Base-by-base conservation (phyloP, 2,329 filamentous ascomycete species). In the Xylariaceae sp. region DNA sequence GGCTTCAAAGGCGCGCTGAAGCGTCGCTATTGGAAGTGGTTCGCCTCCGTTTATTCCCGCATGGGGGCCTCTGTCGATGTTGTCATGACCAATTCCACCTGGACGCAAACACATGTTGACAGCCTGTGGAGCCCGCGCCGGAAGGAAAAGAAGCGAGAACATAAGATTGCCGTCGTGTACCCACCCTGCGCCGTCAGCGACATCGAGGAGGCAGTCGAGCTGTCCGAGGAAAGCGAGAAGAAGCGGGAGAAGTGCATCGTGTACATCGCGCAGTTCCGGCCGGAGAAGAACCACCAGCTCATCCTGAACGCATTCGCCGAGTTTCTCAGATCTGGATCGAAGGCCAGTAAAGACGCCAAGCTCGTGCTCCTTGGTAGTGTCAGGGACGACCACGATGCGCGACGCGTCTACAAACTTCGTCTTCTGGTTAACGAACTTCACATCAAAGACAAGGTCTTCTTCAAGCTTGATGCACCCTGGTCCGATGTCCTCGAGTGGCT, bases 21-120 rank as follows among this genome's bases (percentile, higher is more conserved):
- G 68, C 81, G 76, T 52, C 61, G 72, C 12, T 98, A 98, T 68
- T 98, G 92, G 92, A 70, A 81, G 48, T 56, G 83, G 1, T 98
- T 98, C 57, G 89, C 92, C 0, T 67, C 70, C 31, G 62, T 94
- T 2, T 98, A 98, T 65, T 82, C 83, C 31, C 80, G 76, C 65
- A 83, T 94, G 31, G 92, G 92, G 15, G 77, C 83, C 15, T 81
- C 83, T 12, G 78, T 96, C 31, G 89, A 98, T 57, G 78, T 95
- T 0, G 90, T 97, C 50, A 95, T 97, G 87, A 95, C 92, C 42
- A 98, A 98, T 64, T 95, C 88, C 4, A 86, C 77, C 42, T 98
- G 92, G 92, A 98, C 92, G 0, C 84, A 92, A 50, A 74, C 67
- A 2, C 88, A 97, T 57, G 83, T 97, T 50, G 75, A 80, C 47